These are phyloP conservation scores for Pichia cactophila DNA, from an alignment of 1,139 yeast species.

Conservation along the genomic window DNA sequence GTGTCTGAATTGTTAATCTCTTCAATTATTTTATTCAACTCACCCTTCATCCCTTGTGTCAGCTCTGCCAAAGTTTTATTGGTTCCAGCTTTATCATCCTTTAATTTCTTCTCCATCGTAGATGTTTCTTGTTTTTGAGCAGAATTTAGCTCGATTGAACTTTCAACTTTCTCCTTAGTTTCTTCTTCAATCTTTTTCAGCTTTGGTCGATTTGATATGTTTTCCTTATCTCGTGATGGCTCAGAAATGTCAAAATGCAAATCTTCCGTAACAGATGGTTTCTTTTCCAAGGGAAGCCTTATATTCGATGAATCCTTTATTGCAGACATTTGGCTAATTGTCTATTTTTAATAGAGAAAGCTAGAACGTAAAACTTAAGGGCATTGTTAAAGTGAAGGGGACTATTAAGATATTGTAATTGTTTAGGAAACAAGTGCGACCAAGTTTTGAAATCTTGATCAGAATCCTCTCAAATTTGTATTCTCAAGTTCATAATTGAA, in stretches of 20 bases:
- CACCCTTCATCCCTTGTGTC: conserved; percentile 18
- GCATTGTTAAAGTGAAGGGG: background rate
- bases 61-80: conserved; percentile 17
- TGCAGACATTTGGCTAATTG: background rate
- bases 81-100: background rate
- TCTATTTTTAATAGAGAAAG: background rate
- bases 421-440: no score
- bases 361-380: no score
- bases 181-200: background rate
- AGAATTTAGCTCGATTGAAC: background rate
- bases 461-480: no score
- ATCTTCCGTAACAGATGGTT: background rate
- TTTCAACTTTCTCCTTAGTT: background rate
- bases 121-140: background rate
- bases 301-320: background rate
- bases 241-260: background rate
- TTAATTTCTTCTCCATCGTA: background rate
- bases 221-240: background rate
- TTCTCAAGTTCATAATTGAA: no score
- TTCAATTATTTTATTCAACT: conserved; percentile 16
- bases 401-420: no score
- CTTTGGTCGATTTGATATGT: background rate
- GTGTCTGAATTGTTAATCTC: conserved; percentile 20
- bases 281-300: background rate
- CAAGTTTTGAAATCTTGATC: no score